Evolutionary conservation across 2,329 filamentous ascomycete genomes (phyloP).

Genomic region (Neonectria hederae): DNA sequence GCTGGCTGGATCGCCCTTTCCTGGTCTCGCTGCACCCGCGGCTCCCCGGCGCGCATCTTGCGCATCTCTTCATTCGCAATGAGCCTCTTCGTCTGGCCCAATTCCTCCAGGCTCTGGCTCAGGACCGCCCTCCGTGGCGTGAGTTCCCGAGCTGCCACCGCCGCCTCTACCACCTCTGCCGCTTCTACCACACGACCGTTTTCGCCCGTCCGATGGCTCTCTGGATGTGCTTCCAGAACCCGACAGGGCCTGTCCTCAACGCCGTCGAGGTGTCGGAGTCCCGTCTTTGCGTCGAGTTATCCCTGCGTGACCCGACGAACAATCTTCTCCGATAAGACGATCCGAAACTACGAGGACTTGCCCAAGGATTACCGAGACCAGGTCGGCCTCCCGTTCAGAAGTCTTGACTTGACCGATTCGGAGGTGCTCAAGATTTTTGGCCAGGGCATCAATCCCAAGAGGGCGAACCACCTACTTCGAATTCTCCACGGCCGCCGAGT

Average conservation of each 20-base stretch:
- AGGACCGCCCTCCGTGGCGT: slow-evolving; percentile 41
- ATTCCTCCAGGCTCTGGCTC: slow-evolving; percentile 45
- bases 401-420: slow-evolving; percentile 56
- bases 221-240: slow-evolving; percentile 22
- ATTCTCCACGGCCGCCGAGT: slow-evolving; percentile 72
- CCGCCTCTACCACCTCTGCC: background rate
- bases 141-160: slow-evolving; percentile 26
- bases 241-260: slow-evolving; percentile 19
- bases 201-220: slow-evolving; percentile 38
- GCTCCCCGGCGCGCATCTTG: slow-evolving; percentile 39
- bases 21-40: slow-evolving; percentile 32
- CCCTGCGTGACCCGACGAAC: slow-evolving; percentile 42
- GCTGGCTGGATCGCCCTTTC: slow-evolving; percentile 26
- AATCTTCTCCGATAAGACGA: slow-evolving; percentile 50
- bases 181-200: slow-evolving; percentile 32
- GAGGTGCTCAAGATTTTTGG: slow-evolving; percentile 64
- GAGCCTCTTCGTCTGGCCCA: slow-evolving; percentile 43
- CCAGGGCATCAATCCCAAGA: slow-evolving; percentile 51
- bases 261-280: slow-evolving; percentile 20
- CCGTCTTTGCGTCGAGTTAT: slow-evolving; percentile 23
- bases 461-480: slow-evolving; percentile 64
- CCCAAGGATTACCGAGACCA: slow-evolving; percentile 66
- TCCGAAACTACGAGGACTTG: slow-evolving; percentile 67
- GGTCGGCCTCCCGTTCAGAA: slow-evolving; percentile 63
- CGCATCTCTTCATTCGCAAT: slow-evolving; percentile 37